A percentile compares a stretch with the other conserved stretches of the same genome.
phyloP scores from a whole-genome alignment of 148 eudicot species.

The Chenopodium berlandieri region DNA sequence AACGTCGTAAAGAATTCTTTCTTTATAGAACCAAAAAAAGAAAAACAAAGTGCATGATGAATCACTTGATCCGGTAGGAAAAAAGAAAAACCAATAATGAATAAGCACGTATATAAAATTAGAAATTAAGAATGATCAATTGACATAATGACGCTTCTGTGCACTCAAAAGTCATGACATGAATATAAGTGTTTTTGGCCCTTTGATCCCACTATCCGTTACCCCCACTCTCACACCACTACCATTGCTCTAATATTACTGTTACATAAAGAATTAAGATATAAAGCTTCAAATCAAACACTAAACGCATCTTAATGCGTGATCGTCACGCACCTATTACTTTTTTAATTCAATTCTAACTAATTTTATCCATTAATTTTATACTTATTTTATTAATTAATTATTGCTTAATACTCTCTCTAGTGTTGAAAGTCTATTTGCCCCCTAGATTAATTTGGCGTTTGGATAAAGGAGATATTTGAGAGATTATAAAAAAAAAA shows the following conservation, averaged over 20 bases:
- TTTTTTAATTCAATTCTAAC: neutral
- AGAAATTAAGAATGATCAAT: conserved; percentile 5
- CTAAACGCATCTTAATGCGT: conserved; percentile 7
- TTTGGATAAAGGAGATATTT: neutral
- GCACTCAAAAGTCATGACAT: conserved; percentile 28
- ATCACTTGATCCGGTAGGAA: neutral
- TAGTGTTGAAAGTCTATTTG: neutral
- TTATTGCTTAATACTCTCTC: neutral
- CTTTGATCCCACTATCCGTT: conserved; percentile 27
- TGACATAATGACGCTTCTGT: conserved; percentile 33
- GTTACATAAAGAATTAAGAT: neutral
- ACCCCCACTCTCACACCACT: conserved; percentile 17
- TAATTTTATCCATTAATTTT: neutral
- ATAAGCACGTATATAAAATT: conserved; percentile 9
- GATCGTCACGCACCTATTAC: conserved; percentile 4
- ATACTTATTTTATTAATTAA: too few species aligned
- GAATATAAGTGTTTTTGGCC: conserved; percentile 7
- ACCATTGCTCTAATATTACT: neutral
- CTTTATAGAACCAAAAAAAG: neutral
- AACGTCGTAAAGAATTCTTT: neutral
- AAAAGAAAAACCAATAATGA: neutral
- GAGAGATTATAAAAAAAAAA: too few species aligned
- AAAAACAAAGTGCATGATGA: conserved; percentile 9
- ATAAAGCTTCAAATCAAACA: neutral
- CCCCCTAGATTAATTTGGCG: neutral